Evolutionary conservation across 1,284 basidiomycete species (phyloP).

Genomic region (Puccinia brachypodii): DNA sequence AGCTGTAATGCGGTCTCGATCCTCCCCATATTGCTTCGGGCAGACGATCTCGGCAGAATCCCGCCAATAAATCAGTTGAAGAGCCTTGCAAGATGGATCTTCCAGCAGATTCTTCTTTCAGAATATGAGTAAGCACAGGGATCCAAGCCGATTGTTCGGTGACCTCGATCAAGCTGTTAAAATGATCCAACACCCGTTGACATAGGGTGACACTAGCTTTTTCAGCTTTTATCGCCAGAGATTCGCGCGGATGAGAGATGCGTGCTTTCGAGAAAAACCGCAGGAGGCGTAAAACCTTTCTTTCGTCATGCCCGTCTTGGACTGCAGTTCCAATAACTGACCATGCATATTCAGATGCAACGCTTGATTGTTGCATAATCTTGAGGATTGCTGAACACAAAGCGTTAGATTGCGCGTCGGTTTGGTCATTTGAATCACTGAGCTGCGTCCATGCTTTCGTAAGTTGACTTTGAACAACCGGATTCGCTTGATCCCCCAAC

Average conservation of each 20-base stretch:
- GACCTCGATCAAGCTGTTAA: neutral
- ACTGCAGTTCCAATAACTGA: constrained; percentile 19
- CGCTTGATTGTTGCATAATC: constrained; percentile 27
- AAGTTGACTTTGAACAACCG: constrained; percentile 12
- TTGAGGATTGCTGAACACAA: constrained; percentile 19
- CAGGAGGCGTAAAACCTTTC: constrained; percentile 17
- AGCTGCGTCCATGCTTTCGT: constrained; percentile 5
- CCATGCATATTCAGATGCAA: constrained; percentile 24
- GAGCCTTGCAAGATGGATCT: constrained; percentile 1
- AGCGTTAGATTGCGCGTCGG: constrained; percentile 3
- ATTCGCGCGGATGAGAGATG: constrained; percentile 15
- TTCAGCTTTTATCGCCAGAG: neutral
- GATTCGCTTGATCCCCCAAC: neutral
- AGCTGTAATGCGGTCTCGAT: constrained; percentile 29
- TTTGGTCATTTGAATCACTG: neutral
- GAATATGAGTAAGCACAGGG: constrained; percentile 14
- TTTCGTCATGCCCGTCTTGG: neutral
- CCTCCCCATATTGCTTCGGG: constrained; percentile 31
- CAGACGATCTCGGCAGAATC: constrained; percentile 7
- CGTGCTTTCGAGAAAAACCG: constrained; percentile 33
- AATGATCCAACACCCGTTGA: constrained; percentile 7
- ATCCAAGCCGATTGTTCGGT: constrained; percentile 24
- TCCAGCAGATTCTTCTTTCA: constrained; percentile 27
- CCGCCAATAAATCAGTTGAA: neutral
- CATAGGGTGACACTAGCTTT: constrained; percentile 24